Evolutionary conservation across 805 yeast species (phyloP).

Genomic region (Kodamaea fukazawae): DNA sequence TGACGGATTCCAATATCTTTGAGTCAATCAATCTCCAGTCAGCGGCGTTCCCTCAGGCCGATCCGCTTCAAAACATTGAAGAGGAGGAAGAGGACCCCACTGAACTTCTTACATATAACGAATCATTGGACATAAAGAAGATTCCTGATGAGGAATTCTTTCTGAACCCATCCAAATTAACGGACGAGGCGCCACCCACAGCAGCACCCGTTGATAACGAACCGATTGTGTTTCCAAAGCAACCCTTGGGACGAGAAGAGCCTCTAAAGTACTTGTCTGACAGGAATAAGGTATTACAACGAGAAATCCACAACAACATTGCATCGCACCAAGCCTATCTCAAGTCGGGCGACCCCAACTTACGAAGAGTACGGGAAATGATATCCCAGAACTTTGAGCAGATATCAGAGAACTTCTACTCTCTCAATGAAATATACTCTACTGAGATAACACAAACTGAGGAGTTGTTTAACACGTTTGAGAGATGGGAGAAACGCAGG

Average conservation of each 20-base stretch:
- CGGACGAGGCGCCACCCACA: slow-evolving; percentile 4
- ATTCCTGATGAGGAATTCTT: slow-evolving; percentile 18
- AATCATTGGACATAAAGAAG: slow-evolving; percentile 6
- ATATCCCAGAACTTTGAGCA: slow-evolving; percentile 31
- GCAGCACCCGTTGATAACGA: slow-evolving; percentile 5
- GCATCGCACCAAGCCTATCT: slow-evolving; percentile 26
- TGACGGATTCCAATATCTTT: slow-evolving; percentile 8
- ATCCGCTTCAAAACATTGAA: neutral
- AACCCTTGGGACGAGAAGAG: neutral
- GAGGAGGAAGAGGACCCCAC: slow-evolving; percentile 16
- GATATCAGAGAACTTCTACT: slow-evolving; percentile 42
- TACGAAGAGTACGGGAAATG: slow-evolving; percentile 25
- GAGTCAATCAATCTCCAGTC: slow-evolving; percentile 17
- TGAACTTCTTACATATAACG: slow-evolving; percentile 14
- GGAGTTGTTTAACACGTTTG: slow-evolving; percentile 27
- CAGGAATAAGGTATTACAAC: slow-evolving; percentile 23
- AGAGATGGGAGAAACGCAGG: slow-evolving; percentile 41
- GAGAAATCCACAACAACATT: slow-evolving; percentile 22
- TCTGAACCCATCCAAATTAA: slow-evolving; percentile 18
- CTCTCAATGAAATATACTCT: slow-evolving; percentile 46
- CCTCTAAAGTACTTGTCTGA: slow-evolving; percentile 32
- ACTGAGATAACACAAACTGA: slow-evolving; percentile 33
- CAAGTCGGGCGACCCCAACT: slow-evolving; percentile 31
- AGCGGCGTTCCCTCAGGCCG: slow-evolving; percentile 4
- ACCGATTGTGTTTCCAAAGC: slow-evolving; percentile 7